Conservation (phyloP, 2,329 filamentous ascomycete genomes). For the Massarina eburnea region DNA sequence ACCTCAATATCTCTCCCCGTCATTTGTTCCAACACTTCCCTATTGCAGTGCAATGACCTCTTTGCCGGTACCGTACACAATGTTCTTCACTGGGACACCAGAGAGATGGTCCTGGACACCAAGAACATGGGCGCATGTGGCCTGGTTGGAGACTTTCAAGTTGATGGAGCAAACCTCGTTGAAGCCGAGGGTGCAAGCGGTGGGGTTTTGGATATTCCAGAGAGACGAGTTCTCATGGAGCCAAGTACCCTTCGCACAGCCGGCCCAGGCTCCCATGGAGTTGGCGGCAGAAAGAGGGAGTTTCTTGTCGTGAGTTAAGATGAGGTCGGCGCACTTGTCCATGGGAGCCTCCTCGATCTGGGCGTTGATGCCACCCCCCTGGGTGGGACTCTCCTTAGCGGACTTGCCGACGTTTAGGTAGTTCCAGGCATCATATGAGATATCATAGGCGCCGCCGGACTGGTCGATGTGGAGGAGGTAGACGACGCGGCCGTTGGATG, state of each 20-base stretch:
- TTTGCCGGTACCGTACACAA: slow-evolving; percentile 26
- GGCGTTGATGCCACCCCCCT: slow-evolving; percentile 56
- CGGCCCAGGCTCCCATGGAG: slow-evolving; percentile 14
- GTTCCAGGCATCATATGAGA: slow-evolving; percentile 65
- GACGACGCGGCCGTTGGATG: slow-evolving; percentile 53
- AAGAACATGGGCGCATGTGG: slow-evolving; percentile 24
- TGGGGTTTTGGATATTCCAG: slow-evolving; percentile 56
- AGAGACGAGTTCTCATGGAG: slow-evolving; percentile 13
- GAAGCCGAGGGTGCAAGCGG: slow-evolving; percentile 38
- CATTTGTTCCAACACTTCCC: background rate
- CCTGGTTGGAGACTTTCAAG: slow-evolving; percentile 29
- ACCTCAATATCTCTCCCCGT: background rate
- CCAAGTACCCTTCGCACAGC: slow-evolving; percentile 15
- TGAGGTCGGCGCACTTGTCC: slow-evolving; percentile 53
- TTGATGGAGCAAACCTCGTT: slow-evolving; percentile 30
- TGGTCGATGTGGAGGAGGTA: slow-evolving; percentile 62
- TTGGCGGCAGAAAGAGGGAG: slow-evolving; percentile 18
- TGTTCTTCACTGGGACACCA: slow-evolving; percentile 20
- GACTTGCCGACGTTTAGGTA: slow-evolving; percentile 56
- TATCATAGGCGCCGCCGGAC: slow-evolving; percentile 60
- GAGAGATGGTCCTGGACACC: slow-evolving; percentile 21
- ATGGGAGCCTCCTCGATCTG: slow-evolving; percentile 53
- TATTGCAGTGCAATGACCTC: slow-evolving; percentile 13
- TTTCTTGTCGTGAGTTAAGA: slow-evolving; percentile 33
- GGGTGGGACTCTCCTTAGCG: slow-evolving; percentile 49